A percentile compares a stretch with the other conserved stretches of the same genome.
phyloP scores from a whole-genome alignment of 257 asterid genomes.

The Solanum pinnatisectum region DNA sequence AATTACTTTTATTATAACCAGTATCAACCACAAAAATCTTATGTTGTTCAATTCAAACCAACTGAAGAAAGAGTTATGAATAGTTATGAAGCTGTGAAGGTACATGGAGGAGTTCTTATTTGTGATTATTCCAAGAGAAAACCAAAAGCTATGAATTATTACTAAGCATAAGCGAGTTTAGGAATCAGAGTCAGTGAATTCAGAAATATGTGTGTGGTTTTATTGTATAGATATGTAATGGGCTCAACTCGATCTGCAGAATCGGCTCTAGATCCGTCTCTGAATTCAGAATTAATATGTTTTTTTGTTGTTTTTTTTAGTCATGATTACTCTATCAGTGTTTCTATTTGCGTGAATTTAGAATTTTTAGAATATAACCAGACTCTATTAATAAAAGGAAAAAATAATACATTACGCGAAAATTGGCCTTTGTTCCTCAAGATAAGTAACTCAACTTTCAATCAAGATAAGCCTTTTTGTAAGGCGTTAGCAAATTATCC shows the following conservation, averaged over 20 bases:
- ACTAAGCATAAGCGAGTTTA: not conserved
- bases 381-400: no score
- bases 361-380: not conserved
- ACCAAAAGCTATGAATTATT: not conserved
- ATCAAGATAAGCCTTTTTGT: no score
- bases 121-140: not conserved
- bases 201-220: no score
- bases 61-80: not conserved
- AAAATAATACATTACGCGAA: not conserved
- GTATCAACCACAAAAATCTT: not conserved
- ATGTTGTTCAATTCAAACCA: not conserved
- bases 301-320: not conserved
- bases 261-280: not conserved
- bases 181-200: not conserved
- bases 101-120: not conserved
- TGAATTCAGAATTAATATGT: no score
- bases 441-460: no score
- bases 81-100: not conserved
- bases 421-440: not conserved
- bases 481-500: no score
- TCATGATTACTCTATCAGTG: not conserved
- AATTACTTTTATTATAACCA: not conserved
- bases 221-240: not conserved
- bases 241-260: not conserved
- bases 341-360: not conserved